phyloP scores from a whole-genome alignment of 495 filamentous ascomycete genomes.

The Pseudoneurospora amorphoporcata region DNA sequence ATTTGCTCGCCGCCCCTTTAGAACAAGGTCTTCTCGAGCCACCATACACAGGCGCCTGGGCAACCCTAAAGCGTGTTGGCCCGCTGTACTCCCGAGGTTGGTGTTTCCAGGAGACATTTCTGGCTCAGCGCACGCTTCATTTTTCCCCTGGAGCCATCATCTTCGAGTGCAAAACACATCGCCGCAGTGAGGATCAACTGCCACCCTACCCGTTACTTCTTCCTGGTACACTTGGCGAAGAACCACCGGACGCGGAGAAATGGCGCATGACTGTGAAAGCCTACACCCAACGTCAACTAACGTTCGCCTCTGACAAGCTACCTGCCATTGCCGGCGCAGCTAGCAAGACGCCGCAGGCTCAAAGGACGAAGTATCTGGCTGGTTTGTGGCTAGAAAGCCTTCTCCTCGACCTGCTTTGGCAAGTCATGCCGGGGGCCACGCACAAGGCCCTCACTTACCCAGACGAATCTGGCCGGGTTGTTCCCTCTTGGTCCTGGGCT shows the following conservation, averaged over 20 bases:
- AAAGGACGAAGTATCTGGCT: conserved; percentile 38
- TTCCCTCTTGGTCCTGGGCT: not conserved
- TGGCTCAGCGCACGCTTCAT: not conserved
- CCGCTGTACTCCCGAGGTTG: not conserved
- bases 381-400: conserved; percentile 13
- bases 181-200: not conserved
- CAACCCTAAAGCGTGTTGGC: not conserved
- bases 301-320: conserved; percentile 40
- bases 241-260: not conserved
- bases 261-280: not conserved
- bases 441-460: not conserved
- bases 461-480: not conserved
- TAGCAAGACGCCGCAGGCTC: conserved; percentile 2
- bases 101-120: not conserved
- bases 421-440: not conserved
- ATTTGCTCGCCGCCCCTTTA: not conserved
- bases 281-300: conserved; percentile 11
- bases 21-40: not conserved
- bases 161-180: not conserved
- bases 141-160: not conserved
- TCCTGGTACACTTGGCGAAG: not conserved
- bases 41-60: not conserved
- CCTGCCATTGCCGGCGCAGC: conserved; percentile 33
- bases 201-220: not conserved
- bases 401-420: not conserved